Evolutionary conservation across 2,329 filamentous ascomycete species (phyloP), one percentile per base, ranked within the genome.

Genomic region (Ophiostoma fasciatum): DNA sequence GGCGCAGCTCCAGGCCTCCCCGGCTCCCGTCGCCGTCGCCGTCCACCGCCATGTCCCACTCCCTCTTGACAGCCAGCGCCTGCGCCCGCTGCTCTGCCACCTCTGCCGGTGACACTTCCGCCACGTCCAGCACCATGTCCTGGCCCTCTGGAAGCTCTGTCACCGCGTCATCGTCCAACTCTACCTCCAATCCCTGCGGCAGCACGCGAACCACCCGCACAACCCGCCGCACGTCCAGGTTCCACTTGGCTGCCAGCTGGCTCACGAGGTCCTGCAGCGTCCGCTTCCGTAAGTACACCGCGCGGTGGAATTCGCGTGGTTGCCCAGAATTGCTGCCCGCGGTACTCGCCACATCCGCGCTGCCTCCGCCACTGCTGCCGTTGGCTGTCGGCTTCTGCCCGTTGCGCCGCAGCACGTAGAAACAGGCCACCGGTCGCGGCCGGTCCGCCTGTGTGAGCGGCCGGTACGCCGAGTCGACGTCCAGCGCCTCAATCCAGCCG

Each of bases 141-240:
- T 96, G 84, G 22, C 85, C 87, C 59, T 98, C 90, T 2, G 75
- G 71, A 35, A 96, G 64, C 54, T 88, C 80, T 30, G 71, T 71
- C 22, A 96, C 73, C 32, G 92, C 78, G 43, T 94, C 85, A 50
- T 96, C 85, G 49, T 96, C 90, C 48, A 96, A 70, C 50, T 92
- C 74, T 37, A 96, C 75, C 49, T 85, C 75, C 2, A 94, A 59
- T 0, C 84, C 84, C 44, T 76, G 75, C 12, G 75, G 66, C 28
- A 82, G 78, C 36, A 85, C 63, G 39, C 75, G 82, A 5, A 93
- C 63, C 1, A 78, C 77, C 25, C 80, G 76, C 1, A 75, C 61
- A 7, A 94, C 72, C 42, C 71, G 74, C 3, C 68, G 67, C 1
- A 80, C 64, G 42, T 94, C 82, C 32, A 96, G 64, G 14, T 76